Evolutionary conservation across 1,139 yeast genomes (phyloP), one percentile per base, ranked within the genome.

Genomic region (Williopsis jadinii): DNA sequence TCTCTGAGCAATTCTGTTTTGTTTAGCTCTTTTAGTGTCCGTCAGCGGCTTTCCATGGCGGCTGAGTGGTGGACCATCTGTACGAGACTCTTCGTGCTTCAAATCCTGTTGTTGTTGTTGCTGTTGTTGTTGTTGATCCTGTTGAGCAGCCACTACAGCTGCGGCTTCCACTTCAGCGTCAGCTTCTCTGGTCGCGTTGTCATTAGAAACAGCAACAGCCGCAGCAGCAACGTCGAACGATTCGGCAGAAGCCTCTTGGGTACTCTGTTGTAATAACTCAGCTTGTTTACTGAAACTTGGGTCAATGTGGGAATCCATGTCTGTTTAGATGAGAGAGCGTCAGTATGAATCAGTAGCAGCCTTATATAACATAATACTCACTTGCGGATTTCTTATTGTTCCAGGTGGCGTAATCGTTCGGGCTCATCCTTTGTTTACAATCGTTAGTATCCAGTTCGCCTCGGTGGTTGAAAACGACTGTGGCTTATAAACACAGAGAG

Each of bases 1-100:
- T 52, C 85, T 75, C 62, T 87, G 96, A 1, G 96, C 95, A 45
- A 77, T 80, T 55, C 96, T 70, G 65, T 87, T 87, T 62, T 87
- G 96, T 13, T 83, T 86, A 2, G 96, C 95, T 50, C 96, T 75
- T 62, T 84, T 85, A 34, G 94, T 77, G 46, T 70, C 72, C 11
- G 81, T 72, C 33, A 83, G 65, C 8, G 74, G 74, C 48, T 78
- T 72, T 10, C 74, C 74, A 37, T 58, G 58, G 34, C 62, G 56
- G 41, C 51, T 45, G 31, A 45, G 19, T 29, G 43, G 48, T 33
- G 48, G 31, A 6, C 36, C 47, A 34, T 42, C 44, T 26, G 37
- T 37, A 29, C 43, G 42, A 36, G 45, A 28, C 34, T 45, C 35
- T 15, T 26, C 36, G 9, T 32, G 29, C 28, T 15, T 29, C 28